Evolutionary conservation across 2,329 filamentous ascomycete species (phyloP).

Genomic region (Aspergillus brunneoviolaceus): DNA sequence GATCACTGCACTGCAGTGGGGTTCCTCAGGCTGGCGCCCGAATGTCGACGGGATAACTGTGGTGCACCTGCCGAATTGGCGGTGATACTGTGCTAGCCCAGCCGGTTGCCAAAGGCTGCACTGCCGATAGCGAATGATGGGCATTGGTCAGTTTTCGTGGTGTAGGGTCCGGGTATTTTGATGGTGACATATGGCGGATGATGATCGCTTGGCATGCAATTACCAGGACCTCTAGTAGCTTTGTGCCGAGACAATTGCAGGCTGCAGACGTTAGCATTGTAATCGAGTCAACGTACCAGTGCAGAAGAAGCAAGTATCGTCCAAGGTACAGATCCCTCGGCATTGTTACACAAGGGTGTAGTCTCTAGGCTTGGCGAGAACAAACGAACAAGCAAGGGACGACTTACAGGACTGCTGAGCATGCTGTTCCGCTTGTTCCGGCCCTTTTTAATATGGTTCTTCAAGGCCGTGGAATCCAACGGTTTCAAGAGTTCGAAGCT

Average conservation of each 20-base stretch:
- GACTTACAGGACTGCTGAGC: constrained; percentile 89
- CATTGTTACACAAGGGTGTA: constrained; percentile 22
- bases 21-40: constrained; percentile 11
- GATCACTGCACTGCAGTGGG: constrained; percentile 12
- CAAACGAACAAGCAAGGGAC: constrained; percentile 18
- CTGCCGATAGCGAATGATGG: constrained; percentile 12
- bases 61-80: constrained; percentile 11
- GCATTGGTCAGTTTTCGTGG: constrained; percentile 9
- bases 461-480: constrained; percentile 89
- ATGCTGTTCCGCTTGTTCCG: constrained; percentile 91
- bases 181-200: constrained; percentile 22
- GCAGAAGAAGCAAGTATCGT: constrained; percentile 5
- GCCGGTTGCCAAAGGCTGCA: constrained; percentile 10
- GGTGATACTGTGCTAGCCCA: constrained; percentile 11
- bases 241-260: constrained; percentile 47
- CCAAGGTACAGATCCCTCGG: constrained; percentile 21
- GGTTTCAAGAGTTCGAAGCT: constrained; percentile 97
- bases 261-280: constrained; percentile 33
- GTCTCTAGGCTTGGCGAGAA: constrained; percentile 23
- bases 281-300: neutral
- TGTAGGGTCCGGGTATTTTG: constrained; percentile 18
- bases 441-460: constrained; percentile 98
- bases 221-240: constrained; percentile 38
- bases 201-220: constrained; percentile 22
- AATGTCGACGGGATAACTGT: constrained; percentile 11